phyloP scores from a whole-genome alignment of 208 protist species.

The Phytomonas francai region DNA sequence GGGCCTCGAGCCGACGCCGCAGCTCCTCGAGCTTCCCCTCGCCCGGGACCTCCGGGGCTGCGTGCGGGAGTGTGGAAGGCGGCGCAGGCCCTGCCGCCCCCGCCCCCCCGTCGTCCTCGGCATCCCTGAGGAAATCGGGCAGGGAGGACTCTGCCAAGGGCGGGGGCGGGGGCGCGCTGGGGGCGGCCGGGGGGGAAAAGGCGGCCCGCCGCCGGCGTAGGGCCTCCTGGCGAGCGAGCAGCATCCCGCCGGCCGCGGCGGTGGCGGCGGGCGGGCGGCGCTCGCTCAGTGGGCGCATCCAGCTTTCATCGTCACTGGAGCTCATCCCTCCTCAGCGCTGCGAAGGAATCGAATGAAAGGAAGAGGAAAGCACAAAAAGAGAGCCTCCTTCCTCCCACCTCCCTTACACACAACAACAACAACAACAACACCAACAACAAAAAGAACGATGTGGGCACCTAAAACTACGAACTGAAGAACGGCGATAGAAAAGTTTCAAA shows the following conservation, averaged over 20 bases:
- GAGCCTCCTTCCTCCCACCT: too few species aligned
- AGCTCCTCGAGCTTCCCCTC: conserved; percentile 49
- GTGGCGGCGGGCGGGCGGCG: neutral
- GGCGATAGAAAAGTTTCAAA: too few species aligned
- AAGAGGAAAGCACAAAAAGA: too few species aligned
- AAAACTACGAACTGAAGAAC: too few species aligned
- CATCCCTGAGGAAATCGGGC: conserved; percentile 15
- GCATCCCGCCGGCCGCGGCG: neutral
- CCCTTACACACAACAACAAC: too few species aligned
- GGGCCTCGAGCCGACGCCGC: conserved; percentile 40
- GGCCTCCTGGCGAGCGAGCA: neutral
- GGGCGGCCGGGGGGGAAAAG: neutral
- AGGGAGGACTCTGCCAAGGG: conserved; percentile 10
- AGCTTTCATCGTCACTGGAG: neutral
- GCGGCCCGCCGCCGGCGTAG: neutral
- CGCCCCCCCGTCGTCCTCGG: conserved; percentile 4
- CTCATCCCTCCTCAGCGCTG: neutral
- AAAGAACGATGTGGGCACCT: too few species aligned
- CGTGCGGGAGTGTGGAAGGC: neutral
- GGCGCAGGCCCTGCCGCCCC: neutral
- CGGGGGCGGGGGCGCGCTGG: neutral
- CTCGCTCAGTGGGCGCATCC: neutral
- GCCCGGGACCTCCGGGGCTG: conserved; percentile 9
- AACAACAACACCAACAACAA: too few species aligned
- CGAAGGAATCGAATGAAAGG: too few species aligned